phyloP scores from a whole-genome alignment of 2,329 filamentous ascomycete species.

The Penicillium crustosum region DNA sequence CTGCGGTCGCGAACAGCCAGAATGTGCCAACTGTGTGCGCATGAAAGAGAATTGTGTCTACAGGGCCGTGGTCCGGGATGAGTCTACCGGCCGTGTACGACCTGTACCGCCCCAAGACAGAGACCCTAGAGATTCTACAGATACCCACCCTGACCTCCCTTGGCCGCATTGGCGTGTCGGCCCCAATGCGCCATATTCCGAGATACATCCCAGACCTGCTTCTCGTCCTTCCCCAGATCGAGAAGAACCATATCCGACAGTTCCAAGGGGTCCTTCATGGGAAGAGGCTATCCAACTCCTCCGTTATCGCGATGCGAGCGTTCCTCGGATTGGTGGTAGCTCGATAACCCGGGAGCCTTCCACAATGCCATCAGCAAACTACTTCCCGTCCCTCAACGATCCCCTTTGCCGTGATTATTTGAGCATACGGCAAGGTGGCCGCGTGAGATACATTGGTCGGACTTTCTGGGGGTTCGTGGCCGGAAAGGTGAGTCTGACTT shows the following conservation, averaged over 20 bases:
- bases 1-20: conserved; percentile 19
- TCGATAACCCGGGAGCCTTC: neutral
- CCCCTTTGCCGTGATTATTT: neutral
- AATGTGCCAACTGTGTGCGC: conserved; percentile 16
- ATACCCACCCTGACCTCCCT: neutral
- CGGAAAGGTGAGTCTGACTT: neutral
- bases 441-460: neutral
- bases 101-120: neutral
- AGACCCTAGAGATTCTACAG: neutral
- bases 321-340: neutral
- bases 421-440: neutral
- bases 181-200: neutral
- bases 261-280: neutral
- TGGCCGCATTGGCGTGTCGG: neutral
- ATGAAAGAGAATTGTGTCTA: conserved; percentile 16
- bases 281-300: neutral
- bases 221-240: neutral
- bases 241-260: neutral
- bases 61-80: neutral
- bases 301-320: neutral
- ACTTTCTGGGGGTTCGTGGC: neutral
- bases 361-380: neutral
- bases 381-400: neutral
- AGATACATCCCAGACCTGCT: neutral
- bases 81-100: neutral